Evolutionary conservation across 495 filamentous ascomycete species (phyloP), one percentile per base, ranked within the genome.

Genomic region (Oidiodendron maius): DNA sequence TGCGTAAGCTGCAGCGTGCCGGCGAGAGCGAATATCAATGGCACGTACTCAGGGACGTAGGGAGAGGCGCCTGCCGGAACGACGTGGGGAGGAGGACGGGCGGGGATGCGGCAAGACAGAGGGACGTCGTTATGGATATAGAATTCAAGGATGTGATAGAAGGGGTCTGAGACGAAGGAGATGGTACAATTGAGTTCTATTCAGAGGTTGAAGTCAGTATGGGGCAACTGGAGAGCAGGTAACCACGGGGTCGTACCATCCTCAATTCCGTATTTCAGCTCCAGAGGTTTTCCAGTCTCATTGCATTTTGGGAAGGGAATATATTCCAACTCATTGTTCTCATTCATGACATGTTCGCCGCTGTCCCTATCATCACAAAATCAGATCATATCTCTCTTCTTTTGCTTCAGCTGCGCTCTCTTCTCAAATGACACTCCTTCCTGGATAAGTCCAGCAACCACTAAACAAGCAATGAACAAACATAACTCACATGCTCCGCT

Each of bases 71-170:
- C 17, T 0, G 20, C 23, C n/a, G 46, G 44, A 10, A 47, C 30
- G 28, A 60, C 35, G 21, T 43, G 38, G 16, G 69, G 60, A 6
- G 83, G 68, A 0, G 91, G 91, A 4, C 79, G 81, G 9, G 88
- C 82, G 34, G 91, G 91, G 2, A 97, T 78, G 50, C 93, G 91
- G 68, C 93, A 98, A 40, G 89, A 83, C 38, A 98, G 76, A 23
- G 93, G 93, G 10, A 87, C 89, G 64, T 98, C 93, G 70, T 84
- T 89, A 74, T 97, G 93, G 58, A 97, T 83, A 78, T 96, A 97
- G 77, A 96, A 96, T 69, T 98, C 93, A 64, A 96, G 81, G 36
- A 97, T 83, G 69, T 98, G 93, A 77, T 93, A 98, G 74, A 95
- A 83, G 16, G 83, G 78, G 67, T 98, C 93, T 60, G 81, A 71